Base-by-base conservation (phyloP, 2,329 filamentous ascomycete genomes). In the Fusarium begoniae region DNA sequence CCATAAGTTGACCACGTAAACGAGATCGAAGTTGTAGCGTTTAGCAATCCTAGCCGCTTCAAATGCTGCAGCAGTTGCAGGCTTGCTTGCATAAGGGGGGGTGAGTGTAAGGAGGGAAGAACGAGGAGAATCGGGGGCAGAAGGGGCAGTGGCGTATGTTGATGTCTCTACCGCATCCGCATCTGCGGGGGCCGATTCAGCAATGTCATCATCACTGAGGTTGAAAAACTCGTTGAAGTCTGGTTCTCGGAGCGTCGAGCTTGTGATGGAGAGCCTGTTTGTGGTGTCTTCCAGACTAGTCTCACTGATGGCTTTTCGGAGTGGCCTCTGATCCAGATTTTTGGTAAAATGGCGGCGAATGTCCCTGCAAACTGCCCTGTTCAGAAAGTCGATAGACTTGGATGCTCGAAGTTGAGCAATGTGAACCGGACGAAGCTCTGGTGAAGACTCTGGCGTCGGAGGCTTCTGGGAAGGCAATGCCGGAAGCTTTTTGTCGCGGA, bases 1-100 rank as follows among this genome's bases (percentile, higher is more conserved):
- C 88, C 89, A 90, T 20, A 90, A 80, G 70, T 88, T 90, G 70
- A 90, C 85, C 37, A 90, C 85, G 72, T 90, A 91, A 18, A 90
- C 83, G 30, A 90, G 82, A 72, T 90, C 87, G 59, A 91, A 90
- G 60, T 88, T 84, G 78, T 89, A 89, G 60, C 86, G 85, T 8
- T 82, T 84, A 10, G 89, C 89, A 44, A 91, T 88, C 38, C 87
- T 83, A 3, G 88, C 87, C 13, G 87, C 87, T 77, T 88, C 85
- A 53, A 88, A 85, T 13, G 88, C 88, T 6, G 87, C 88, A 1
- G 84, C 81, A 24, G 85, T 81, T 20, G 85, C 86, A 18, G 85
- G 84, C 3, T 81, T 81, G 62, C 81, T 85, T 26, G 82, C 80
- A 38, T 84, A 81, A 3, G 87, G 84, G n/a, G 86, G 85, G 4